A percentile compares a stretch with the other conserved stretches of the same genome.
phyloP scores from a whole-genome alignment of 345 rosid genomes.

The Linum trigynum region DNA sequence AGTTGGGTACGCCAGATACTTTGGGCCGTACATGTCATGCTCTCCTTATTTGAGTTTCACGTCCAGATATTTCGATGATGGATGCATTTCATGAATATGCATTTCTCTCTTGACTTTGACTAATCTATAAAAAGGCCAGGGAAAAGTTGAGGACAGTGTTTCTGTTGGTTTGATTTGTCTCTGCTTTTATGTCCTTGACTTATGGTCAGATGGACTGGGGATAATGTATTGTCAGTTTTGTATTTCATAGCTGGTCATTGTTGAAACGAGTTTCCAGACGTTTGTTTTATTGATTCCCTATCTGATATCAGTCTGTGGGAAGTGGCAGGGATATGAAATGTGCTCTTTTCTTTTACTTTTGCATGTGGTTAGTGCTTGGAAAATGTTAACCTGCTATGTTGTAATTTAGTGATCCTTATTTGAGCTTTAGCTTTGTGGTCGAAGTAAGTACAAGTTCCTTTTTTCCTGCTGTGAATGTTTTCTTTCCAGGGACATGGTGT shows the following conservation, averaged over 20 bases:
- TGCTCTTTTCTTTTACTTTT: not conserved
- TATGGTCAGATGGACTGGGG: not conserved
- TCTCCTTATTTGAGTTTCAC: not conserved
- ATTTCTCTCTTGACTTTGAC: not conserved
- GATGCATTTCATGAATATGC: not conserved
- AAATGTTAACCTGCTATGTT: not conserved
- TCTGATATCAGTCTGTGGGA: not conserved
- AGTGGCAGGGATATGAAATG: not conserved
- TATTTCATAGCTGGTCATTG: not conserved
- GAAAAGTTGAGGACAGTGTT: not conserved
- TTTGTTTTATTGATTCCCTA: not conserved
- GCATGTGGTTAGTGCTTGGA: not conserved
- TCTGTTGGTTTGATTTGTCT: not conserved
- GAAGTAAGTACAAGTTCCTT: not conserved
- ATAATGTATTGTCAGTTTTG: not conserved
- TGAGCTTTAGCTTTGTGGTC: not conserved
- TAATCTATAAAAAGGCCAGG: too few relatives aligned
- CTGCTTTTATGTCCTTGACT: not conserved
- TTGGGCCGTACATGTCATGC: not conserved
- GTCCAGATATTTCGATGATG: not conserved
- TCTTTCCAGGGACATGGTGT: slow-evolving; percentile 69
- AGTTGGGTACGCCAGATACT: not conserved
- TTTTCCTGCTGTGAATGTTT: not conserved
- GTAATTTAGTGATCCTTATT: not conserved
- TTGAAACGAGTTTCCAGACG: not conserved